Evolutionary conservation across 2,329 filamentous ascomycete genomes (phyloP).

Genomic region (Sporothrix schenckii): DNA sequence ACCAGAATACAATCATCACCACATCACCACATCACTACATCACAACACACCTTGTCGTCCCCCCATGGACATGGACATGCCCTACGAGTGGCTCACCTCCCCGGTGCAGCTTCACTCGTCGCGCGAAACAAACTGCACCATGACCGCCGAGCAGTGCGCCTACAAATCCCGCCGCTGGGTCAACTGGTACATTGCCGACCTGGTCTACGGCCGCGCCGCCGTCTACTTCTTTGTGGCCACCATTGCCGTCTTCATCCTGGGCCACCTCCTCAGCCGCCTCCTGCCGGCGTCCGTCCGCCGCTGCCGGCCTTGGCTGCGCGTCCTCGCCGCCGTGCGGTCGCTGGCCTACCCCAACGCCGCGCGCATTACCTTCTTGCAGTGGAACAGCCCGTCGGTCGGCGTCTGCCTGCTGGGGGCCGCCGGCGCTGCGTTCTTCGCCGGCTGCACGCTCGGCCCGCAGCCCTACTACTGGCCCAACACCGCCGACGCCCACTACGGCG

Average conservation of each 20-base stretch:
- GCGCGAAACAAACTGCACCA: constrained; percentile 41
- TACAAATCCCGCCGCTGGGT: constrained; percentile 52
- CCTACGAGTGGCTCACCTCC: constrained; percentile 45
- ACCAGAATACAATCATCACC: neutral
- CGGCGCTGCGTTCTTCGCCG: constrained; percentile 24
- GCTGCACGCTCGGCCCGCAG: constrained; percentile 53
- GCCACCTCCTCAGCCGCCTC: neutral
- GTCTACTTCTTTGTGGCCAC: constrained; percentile 27
- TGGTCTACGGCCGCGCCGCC: constrained; percentile 23
- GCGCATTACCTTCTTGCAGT: neutral
- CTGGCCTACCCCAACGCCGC: constrained; percentile 14
- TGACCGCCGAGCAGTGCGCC: constrained; percentile 50
- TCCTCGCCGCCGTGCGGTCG: neutral
- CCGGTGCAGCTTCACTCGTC: constrained; percentile 49
- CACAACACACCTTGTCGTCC: neutral
- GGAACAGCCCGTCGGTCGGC: constrained; percentile 22
- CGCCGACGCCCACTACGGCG: constrained; percentile 47
- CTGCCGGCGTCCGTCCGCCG: neutral
- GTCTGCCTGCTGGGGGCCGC: constrained; percentile 13
- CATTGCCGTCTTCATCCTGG: constrained; percentile 23
- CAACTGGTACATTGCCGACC: constrained; percentile 31
- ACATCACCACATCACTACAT: neutral
- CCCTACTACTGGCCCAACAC: constrained; percentile 61
- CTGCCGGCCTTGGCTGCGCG: neutral
- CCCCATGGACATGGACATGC: constrained; percentile 27